Evolutionary conservation across 768 basidiomycete genomes (phyloP).

Genomic region (Suillus decipiens): DNA sequence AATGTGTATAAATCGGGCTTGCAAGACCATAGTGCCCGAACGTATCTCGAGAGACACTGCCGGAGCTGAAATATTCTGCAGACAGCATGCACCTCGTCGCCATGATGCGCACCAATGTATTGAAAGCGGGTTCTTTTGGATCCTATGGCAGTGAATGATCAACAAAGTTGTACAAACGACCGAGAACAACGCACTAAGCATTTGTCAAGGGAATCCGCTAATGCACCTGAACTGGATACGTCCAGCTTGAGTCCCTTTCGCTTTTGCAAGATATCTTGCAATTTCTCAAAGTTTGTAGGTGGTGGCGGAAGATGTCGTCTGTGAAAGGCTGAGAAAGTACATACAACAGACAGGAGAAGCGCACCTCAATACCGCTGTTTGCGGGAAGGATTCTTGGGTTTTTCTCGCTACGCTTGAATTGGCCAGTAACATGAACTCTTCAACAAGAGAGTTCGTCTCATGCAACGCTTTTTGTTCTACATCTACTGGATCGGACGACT

Average conservation of each 20-base stretch:
- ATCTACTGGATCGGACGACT: conserved; percentile 94
- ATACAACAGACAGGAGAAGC: conserved; percentile 11
- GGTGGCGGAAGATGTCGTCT: conserved; percentile 94
- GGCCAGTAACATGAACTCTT: conserved; percentile 98
- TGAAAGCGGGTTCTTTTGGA: conserved; percentile 83
- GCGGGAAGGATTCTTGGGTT: conserved; percentile 94
- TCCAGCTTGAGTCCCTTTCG: conserved; percentile 82
- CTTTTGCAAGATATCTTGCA: conserved; percentile 90
- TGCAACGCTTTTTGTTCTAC: conserved; percentile 92
- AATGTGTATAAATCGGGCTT: conserved; percentile 95
- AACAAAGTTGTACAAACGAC: conserved; percentile 3
- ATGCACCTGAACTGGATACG: conserved; percentile 86
- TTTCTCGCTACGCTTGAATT: conserved; percentile 92
- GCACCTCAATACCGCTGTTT: conserved; percentile 89
- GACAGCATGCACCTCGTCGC: conserved; percentile 98
- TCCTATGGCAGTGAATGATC: conserved; percentile 51
- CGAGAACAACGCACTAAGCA: conserved; percentile 64
- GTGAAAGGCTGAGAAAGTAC: neutral
- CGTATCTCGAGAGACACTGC: conserved; percentile 87
- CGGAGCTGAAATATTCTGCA: conserved; percentile 97
- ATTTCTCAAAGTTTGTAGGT: conserved; percentile 89
- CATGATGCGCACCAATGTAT: conserved; percentile 98
- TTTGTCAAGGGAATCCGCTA: conserved; percentile 84
- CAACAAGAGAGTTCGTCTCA: conserved; percentile 96
- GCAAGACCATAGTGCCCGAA: conserved; percentile 99